Conservation (phyloP, 352 stramenopile genomes). For the Pythium sukuiense region DNA sequence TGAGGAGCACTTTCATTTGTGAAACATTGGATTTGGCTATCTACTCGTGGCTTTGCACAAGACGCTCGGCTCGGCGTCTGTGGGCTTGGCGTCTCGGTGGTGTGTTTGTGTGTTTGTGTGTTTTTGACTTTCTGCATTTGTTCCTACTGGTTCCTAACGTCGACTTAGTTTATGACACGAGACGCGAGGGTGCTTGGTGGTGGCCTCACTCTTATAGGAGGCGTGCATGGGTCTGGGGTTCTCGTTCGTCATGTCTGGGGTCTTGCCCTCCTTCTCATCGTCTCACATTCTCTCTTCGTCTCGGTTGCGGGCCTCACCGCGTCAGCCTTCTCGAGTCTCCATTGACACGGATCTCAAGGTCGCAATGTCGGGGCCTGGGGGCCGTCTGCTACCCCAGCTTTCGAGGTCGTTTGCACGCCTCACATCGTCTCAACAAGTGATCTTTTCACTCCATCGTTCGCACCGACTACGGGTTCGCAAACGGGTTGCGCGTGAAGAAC, state of each 20-base stretch:
- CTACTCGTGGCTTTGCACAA: neutral
- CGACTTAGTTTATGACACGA: neutral
- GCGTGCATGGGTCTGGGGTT: neutral
- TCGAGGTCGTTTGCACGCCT: neutral
- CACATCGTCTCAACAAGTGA: neutral
- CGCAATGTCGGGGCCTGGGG: neutral
- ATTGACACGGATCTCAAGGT: neutral
- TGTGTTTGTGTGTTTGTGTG: neutral
- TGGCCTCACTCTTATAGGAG: neutral
- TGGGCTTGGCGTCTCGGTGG: neutral
- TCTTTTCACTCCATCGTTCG: neutral
- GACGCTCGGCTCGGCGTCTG: neutral
- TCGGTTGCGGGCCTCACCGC: neutral
- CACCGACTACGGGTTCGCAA: slow-evolving; percentile 51
- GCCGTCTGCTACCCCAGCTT: neutral
- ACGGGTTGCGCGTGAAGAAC: slow-evolving; percentile 58
- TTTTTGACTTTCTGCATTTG: neutral
- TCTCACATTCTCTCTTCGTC: slow-evolving; percentile 1
- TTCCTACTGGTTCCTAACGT: slow-evolving; percentile 1
- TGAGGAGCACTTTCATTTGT: slow-evolving; percentile 1
- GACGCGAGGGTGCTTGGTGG: neutral
- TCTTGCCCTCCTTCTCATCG: neutral
- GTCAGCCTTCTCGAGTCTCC: neutral
- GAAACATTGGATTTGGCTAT: slow-evolving; percentile 6
- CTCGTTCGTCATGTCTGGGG: neutral